phyloP scores from a whole-genome alignment of 495 filamentous ascomycete species.

The Aspergillus sclerotioniger region DNA sequence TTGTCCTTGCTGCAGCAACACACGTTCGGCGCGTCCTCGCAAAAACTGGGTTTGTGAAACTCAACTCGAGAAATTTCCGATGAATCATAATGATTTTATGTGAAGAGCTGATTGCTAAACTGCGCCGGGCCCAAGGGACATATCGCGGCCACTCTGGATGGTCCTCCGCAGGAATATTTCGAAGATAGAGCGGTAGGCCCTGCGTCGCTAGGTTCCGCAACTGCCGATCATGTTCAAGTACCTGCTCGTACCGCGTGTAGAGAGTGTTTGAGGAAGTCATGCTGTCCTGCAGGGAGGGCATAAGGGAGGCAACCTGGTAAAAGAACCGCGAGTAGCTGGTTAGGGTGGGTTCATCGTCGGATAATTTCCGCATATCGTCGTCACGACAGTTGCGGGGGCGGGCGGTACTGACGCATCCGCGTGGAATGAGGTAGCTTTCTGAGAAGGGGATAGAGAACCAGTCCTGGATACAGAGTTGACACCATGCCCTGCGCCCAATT shows the following conservation, averaged over 20 bases:
- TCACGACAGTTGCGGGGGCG: conserved; percentile 33
- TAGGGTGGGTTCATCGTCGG: conserved; percentile 30
- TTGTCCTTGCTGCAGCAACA: conserved; percentile 36
- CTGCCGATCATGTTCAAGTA: conserved; percentile 36
- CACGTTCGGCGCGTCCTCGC: conserved; percentile 39
- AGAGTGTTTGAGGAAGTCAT: conserved; percentile 27
- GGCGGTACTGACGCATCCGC: conserved; percentile 27
- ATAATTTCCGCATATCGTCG: conserved; percentile 29
- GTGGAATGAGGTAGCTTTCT: conserved; percentile 40
- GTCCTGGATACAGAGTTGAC: conserved; percentile 40
- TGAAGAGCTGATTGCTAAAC: conserved; percentile 34
- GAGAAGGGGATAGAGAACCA: conserved; percentile 47
- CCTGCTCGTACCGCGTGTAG: conserved; percentile 38
- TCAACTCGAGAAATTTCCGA: conserved; percentile 38
- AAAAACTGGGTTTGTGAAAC: conserved; percentile 40
- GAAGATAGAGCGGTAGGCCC: conserved; percentile 27
- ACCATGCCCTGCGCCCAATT: conserved; percentile 39
- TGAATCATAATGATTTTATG: conserved; percentile 52
- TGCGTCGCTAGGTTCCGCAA: conserved; percentile 31
- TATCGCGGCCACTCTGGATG: conserved; percentile 38
- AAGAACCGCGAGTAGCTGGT: conserved; percentile 33
- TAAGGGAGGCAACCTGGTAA: conserved; percentile 34
- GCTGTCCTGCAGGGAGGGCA: conserved; percentile 40
- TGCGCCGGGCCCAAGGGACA: conserved; percentile 34
- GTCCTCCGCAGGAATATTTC: conserved; percentile 22